Evolutionary conservation across 1,284 basidiomycete genomes (phyloP).

Genomic region (Exobasidium rhododendri): DNA sequence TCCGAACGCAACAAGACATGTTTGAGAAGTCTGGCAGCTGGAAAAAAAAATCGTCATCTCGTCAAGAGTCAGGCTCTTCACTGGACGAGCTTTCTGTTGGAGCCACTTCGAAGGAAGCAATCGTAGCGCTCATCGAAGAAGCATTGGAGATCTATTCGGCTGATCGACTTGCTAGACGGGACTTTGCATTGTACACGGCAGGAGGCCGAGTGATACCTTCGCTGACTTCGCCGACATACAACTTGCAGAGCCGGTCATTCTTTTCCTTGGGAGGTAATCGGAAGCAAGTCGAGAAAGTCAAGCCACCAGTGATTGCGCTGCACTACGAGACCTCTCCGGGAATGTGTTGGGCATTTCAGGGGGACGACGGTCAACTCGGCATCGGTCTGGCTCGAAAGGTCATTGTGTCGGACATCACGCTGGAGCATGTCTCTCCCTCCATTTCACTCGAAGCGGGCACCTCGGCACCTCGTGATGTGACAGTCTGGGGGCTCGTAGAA

Average conservation of each 20-base stretch:
- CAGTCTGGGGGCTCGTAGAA: slow-evolving; percentile 68
- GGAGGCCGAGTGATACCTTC: slow-evolving; percentile 77
- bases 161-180: slow-evolving; percentile 74
- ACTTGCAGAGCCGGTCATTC: slow-evolving; percentile 49
- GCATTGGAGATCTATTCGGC: slow-evolving; percentile 66
- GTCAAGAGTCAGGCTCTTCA: slow-evolving; percentile 63
- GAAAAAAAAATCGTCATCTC: slow-evolving; percentile 9
- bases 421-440: slow-evolving; percentile 81
- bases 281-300: background rate
- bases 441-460: slow-evolving; percentile 69
- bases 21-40: slow-evolving; percentile 29
- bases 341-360: slow-evolving; percentile 88
- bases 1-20: slow-evolving; percentile 41
- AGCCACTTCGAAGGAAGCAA: slow-evolving; percentile 49
- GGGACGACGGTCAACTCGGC: slow-evolving; percentile 73
- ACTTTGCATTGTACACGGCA: slow-evolving; percentile 79
- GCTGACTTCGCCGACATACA: slow-evolving; percentile 65
- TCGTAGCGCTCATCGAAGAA: slow-evolving; percentile 70
- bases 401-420: slow-evolving; percentile 71
- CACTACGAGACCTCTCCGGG: slow-evolving; percentile 77
- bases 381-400: slow-evolving; percentile 71
- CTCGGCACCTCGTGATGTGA: slow-evolving; percentile 78
- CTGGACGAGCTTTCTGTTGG: background rate
- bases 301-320: slow-evolving; percentile 70
- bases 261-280: slow-evolving; percentile 4